A percentile compares a stretch with the other conserved stretches of the same genome.
Conservation (phyloP, 2,329 filamentous ascomycete genomes). For the Chalara sp. region DNA sequence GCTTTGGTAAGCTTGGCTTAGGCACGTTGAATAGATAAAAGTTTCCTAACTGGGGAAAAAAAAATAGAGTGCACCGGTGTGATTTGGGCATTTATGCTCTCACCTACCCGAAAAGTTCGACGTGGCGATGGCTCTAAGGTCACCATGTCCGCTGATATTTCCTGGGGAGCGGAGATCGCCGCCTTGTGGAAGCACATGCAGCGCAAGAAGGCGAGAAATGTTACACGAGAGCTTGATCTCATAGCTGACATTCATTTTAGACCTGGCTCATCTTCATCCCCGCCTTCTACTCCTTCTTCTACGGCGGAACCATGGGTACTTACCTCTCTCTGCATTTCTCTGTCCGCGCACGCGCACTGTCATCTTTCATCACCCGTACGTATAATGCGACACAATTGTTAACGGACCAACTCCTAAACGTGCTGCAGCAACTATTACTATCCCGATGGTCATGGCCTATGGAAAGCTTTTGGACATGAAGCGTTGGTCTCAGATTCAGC, state of each 20-base stretch:
- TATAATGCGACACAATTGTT: background rate
- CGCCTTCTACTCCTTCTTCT: constrained; percentile 33
- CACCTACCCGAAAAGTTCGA: constrained; percentile 51
- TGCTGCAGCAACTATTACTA: constrained; percentile 5
- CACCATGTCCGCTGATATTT: constrained; percentile 47
- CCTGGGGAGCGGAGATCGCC: constrained; percentile 52
- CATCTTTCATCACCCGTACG: constrained; percentile 26
- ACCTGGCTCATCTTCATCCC: constrained; percentile 29
- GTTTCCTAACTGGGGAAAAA: background rate
- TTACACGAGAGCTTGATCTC: background rate
- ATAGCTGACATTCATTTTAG: constrained; percentile 9
- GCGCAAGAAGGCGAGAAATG: constrained; percentile 20
- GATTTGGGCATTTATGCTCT: constrained; percentile 37
- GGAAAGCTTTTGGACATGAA: constrained; percentile 22
- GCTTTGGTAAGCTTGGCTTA: constrained; percentile 16
- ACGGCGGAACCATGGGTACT: constrained; percentile 31
- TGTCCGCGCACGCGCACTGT: constrained; percentile 58
- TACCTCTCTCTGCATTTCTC: constrained; percentile 57
- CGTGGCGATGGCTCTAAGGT: constrained; percentile 51
- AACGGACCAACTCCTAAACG: background rate
- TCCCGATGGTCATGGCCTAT: constrained; percentile 11
- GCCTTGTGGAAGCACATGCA: constrained; percentile 35
- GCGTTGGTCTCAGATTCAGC: constrained; percentile 22
- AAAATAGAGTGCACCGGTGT: constrained; percentile 23
- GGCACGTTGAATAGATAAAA: background rate